phyloP scores from a whole-genome alignment of 257 asterid genomes.

The Scutellaria barbata region DNA sequence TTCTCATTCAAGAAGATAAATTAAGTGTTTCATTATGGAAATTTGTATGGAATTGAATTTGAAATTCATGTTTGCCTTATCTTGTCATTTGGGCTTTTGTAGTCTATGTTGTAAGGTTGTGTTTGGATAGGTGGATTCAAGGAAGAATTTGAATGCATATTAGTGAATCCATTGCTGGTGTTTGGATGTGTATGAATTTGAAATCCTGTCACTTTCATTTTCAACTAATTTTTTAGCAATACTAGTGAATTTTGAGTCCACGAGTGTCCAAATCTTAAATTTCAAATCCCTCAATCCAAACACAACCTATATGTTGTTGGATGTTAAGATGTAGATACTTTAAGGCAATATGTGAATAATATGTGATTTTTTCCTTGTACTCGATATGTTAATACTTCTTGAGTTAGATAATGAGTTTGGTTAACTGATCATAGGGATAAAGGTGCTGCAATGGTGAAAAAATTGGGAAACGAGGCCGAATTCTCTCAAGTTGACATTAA shows the following conservation, averaged over 20 bases:
- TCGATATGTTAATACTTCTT: neutral
- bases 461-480: slow-evolving; percentile 66
- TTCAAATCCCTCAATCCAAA: no score
- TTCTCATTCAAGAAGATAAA: neutral
- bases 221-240: no score
- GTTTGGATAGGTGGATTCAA: neutral
- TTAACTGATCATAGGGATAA: slow-evolving; percentile 61
- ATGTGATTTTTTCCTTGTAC: neutral
- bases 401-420: neutral
- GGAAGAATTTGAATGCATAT: no score
- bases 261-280: no score
- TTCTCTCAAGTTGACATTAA: slow-evolving; percentile 71
- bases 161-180: no score
- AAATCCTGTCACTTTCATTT: no score
- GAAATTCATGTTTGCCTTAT: no score
- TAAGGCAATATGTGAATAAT: neutral
- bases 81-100: no score
- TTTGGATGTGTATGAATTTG: no score
- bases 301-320: no score
- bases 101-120: neutral
- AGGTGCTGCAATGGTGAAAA: slow-evolving; percentile 68
- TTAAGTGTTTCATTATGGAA: neutral
- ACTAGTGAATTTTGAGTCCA: no score
- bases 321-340: neutral
- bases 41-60: neutral